These are phyloP conservation scores for Penicillium coprophilum DNA, from an alignment of 495 filamentous ascomycete genomes.

Conservation along the genomic window DNA sequence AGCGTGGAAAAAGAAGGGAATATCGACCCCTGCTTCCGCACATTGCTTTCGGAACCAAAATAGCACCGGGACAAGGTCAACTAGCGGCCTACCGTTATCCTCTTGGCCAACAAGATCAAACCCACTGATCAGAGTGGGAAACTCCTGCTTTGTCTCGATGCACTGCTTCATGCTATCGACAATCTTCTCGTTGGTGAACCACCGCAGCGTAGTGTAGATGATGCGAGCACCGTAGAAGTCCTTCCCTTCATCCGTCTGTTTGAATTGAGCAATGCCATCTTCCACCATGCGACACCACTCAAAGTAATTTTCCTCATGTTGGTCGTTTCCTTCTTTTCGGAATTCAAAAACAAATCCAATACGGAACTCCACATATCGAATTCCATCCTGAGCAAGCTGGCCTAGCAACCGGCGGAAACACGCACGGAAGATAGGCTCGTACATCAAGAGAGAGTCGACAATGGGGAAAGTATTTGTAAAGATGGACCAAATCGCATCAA, in stretches of 20 bases:
- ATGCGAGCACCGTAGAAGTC: slow-evolving; percentile 81
- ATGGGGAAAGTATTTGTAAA: slow-evolving; percentile 70
- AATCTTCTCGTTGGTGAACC: slow-evolving; percentile 60
- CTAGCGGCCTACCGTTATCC: slow-evolving; percentile 70
- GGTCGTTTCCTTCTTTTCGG: slow-evolving; percentile 56
- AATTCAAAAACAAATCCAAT: slow-evolving; percentile 63
- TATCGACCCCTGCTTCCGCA: slow-evolving; percentile 69
- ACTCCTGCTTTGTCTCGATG: slow-evolving; percentile 73
- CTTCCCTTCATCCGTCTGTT: slow-evolving; percentile 64
- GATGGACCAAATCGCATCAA: slow-evolving; percentile 76
- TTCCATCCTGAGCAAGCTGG: slow-evolving; percentile 70
- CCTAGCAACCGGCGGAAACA: slow-evolving; percentile 68
- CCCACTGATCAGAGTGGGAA: slow-evolving; percentile 77
- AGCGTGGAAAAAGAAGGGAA: slow-evolving; percentile 97
- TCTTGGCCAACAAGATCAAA: slow-evolving; percentile 90
- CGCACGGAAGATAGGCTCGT: slow-evolving; percentile 85
- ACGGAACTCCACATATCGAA: slow-evolving; percentile 74
- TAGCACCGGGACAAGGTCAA: slow-evolving; percentile 74
- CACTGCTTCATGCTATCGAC: slow-evolving; percentile 81
- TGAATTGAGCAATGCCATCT: slow-evolving; percentile 79
- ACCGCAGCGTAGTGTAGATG: slow-evolving; percentile 80
- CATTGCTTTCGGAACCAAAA: slow-evolving; percentile 93
- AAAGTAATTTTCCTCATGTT: slow-evolving; percentile 58
- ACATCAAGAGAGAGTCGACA: slow-evolving; percentile 71
- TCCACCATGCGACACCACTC: slow-evolving; percentile 68